Conservation (phyloP, 306 rosid species). For the Quercus engelmannii region DNA sequence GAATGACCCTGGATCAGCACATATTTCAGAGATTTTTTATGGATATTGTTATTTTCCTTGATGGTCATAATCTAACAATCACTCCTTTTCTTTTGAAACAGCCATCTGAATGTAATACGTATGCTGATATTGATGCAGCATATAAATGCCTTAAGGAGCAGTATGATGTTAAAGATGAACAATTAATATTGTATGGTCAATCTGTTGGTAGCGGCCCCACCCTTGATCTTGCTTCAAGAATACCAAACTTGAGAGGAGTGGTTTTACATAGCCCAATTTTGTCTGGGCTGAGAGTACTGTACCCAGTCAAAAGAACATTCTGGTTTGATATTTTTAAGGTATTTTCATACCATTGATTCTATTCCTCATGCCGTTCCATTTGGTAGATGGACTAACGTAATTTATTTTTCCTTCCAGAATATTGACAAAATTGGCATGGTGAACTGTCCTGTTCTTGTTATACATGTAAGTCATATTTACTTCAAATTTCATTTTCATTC, state of each 20-base stretch:
- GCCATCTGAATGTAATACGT: conserved; percentile 92
- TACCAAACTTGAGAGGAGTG: conserved; percentile 72
- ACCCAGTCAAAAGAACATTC: conserved; percentile 83
- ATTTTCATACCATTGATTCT: not conserved
- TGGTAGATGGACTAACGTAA: conserved; percentile 4
- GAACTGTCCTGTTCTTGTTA: conserved; percentile 76
- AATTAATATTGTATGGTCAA: conserved; percentile 84
- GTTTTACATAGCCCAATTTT: conserved; percentile 90
- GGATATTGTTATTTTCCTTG: not conserved
- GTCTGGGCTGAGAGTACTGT: conserved; percentile 85
- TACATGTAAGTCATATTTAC: conserved; percentile 66
- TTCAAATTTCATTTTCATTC: not conserved
- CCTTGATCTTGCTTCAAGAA: conserved; percentile 80
- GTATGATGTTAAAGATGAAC: conserved; percentile 77
- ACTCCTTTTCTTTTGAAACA: conserved; percentile 52
- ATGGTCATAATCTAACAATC: conserved; percentile 25
- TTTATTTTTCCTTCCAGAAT: conserved; percentile 52
- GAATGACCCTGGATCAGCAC: not conserved
- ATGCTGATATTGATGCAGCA: conserved; percentile 90
- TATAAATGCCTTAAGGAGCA: conserved; percentile 85
- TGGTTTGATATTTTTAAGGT: conserved; percentile 99
- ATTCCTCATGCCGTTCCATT: conserved; percentile 22
- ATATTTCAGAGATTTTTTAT: not conserved
- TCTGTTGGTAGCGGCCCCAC: conserved; percentile 98
- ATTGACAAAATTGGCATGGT: conserved; percentile 76